Evolutionary conservation across 805 yeast genomes (phyloP).

Genomic region (Nakazawaea populi): DNA sequence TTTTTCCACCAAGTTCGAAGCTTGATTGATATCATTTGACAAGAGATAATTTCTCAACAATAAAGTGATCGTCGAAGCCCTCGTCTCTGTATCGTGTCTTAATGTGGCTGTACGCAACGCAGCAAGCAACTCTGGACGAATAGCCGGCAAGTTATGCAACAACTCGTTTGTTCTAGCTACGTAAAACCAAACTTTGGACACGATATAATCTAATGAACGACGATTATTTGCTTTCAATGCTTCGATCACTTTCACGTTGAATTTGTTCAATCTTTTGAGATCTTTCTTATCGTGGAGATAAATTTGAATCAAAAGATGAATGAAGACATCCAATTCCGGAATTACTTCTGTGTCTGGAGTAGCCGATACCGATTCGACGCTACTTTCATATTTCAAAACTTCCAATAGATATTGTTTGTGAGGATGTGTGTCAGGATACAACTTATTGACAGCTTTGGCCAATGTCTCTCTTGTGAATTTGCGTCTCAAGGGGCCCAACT

Average conservation of each 20-base stretch:
- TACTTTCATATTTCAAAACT: constrained; percentile 19
- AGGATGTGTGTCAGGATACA: constrained; percentile 48
- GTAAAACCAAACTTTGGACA: constrained; percentile 93
- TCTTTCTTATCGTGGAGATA: constrained; percentile 61
- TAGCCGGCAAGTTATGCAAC: constrained; percentile 40
- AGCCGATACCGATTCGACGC: constrained; percentile 23
- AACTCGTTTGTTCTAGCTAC: constrained; percentile 74
- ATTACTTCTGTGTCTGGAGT: constrained; percentile 33
- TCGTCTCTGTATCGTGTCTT: constrained; percentile 89
- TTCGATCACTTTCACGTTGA: constrained; percentile 47
- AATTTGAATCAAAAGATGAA: constrained; percentile 75
- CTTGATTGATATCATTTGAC: constrained; percentile 78
- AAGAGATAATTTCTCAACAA: constrained; percentile 75
- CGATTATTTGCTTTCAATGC: constrained; percentile 64
- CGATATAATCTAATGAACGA: constrained; percentile 78
- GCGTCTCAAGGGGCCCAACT: constrained; percentile 69
- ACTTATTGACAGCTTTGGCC: constrained; percentile 42
- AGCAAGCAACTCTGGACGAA: constrained; percentile 64
- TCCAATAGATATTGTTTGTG: constrained; percentile 35
- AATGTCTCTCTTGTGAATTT: constrained; percentile 51
- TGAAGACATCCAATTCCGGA: constrained; percentile 77
- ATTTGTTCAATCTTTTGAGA: constrained; percentile 40
- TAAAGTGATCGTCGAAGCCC: constrained; percentile 81
- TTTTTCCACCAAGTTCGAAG: constrained; percentile 84
- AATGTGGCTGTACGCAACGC: constrained; percentile 84